Percentiles rank a stretch among this genome's conserved stretches.
These are phyloP conservation scores for Populus trichocarpa DNA, from an alignment of 441 rosid genomes.

Conservation along the genomic window DNA sequence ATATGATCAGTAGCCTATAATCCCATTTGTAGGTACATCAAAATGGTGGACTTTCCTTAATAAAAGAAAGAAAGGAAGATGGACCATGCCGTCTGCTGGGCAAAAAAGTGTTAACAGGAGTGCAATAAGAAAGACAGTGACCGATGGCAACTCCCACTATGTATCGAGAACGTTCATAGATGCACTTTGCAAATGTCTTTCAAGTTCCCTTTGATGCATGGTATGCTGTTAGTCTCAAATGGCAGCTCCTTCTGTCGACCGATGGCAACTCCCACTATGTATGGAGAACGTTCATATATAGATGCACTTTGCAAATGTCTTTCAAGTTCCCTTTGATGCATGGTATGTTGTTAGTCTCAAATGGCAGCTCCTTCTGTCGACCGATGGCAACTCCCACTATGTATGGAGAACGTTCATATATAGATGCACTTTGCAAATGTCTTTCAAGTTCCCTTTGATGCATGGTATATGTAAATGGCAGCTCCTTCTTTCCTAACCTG, in stretches of 20 bases:
- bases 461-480: background rate
- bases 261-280: no score
- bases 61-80: background rate
- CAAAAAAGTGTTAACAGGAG: background rate
- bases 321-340: no score
- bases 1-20: no score
- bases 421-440: background rate
- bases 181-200: background rate
- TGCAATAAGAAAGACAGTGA: background rate
- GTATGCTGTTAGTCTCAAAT: no score
- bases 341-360: no score
- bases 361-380: background rate
- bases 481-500: conserved; percentile 13
- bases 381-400: background rate
- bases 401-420: background rate
- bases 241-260: no score
- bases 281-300: no score
- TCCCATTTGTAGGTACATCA: background rate
- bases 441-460: no score
- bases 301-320: no score
- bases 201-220: no score
- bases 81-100: background rate
- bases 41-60: background rate
- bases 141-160: background rate
- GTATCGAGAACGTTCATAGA: background rate